Percentiles rank a stretch among this genome's conserved stretches.
Conservation (phyloP, 768 basidiomycete species). For the Leccinum imitatum region DNA sequence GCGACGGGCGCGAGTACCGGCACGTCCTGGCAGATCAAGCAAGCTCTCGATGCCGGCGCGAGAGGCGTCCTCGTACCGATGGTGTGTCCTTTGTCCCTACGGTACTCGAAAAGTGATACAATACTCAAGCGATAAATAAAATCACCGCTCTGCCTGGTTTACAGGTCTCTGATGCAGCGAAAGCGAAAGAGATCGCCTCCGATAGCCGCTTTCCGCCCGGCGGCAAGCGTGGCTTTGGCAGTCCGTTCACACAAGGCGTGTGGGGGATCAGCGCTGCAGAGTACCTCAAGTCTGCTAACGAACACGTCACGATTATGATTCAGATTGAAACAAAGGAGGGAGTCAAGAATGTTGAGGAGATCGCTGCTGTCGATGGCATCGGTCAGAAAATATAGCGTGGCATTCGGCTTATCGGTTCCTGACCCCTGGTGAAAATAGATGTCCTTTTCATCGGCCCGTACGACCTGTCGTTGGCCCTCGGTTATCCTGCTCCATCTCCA, state of each 20-base stretch:
- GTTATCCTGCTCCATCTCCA: slow-evolving; percentile 59
- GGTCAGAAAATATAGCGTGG: slow-evolving; percentile 37
- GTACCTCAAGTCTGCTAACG: slow-evolving; percentile 57
- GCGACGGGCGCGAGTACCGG: slow-evolving; percentile 57
- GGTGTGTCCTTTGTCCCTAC: slow-evolving; percentile 37
- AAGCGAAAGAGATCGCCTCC: slow-evolving; percentile 54
- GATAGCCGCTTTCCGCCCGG: slow-evolving; percentile 62
- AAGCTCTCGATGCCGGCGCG: slow-evolving; percentile 67
- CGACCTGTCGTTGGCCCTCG: slow-evolving; percentile 63
- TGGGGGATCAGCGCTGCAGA: slow-evolving; percentile 55
- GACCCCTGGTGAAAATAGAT: slow-evolving; percentile 30
- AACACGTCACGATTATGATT: slow-evolving; percentile 53
- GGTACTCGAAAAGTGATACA: no score
- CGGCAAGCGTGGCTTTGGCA: slow-evolving; percentile 66
- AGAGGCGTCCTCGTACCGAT: slow-evolving; percentile 65
- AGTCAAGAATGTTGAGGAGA: slow-evolving; percentile 57
- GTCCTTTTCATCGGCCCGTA: slow-evolving; percentile 66
- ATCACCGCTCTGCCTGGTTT: no score
- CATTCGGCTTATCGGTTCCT: background rate
- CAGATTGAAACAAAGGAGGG: slow-evolving; percentile 69
- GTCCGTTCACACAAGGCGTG: slow-evolving; percentile 55
- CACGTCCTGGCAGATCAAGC: slow-evolving; percentile 71
- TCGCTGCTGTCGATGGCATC: slow-evolving; percentile 60
- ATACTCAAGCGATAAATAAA: background rate
- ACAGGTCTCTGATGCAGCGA: slow-evolving; percentile 53